Percentiles rank a stretch among this genome's conserved stretches.
Evolutionary conservation across 306 rosid genomes (phyloP).

Genomic region (Luffa acutangula): DNA sequence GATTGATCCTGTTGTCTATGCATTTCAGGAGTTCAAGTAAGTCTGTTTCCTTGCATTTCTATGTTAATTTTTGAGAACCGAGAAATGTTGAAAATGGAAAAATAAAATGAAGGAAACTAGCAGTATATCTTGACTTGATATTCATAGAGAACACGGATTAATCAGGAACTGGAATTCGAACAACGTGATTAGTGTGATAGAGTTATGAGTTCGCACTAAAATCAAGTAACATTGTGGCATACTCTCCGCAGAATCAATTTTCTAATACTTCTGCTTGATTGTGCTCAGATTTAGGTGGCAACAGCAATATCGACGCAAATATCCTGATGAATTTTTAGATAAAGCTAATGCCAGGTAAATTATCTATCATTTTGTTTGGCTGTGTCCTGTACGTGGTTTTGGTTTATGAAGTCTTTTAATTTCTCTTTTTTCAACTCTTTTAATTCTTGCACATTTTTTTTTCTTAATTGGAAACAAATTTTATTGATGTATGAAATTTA

Average conservation of each 20-base stretch:
- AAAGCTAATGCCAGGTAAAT: slow-evolving; percentile 72
- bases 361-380: background rate
- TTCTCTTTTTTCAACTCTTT: background rate
- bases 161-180: background rate
- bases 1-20: slow-evolving; percentile 77
- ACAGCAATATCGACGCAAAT: slow-evolving; percentile 68
- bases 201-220: background rate
- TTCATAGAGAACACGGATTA: background rate
- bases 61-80: slow-evolving; percentile 1
- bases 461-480: too few species aligned
- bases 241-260: background rate
- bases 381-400: background rate
- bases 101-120: background rate
- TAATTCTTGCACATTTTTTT: background rate
- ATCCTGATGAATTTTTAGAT: slow-evolving; percentile 81
- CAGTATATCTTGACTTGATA: background rate
- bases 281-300: slow-evolving; percentile 70
- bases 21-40: slow-evolving; percentile 87
- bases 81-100: background rate
- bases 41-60: background rate
- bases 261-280: background rate
- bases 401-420: background rate
- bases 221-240: background rate
- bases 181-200: background rate
- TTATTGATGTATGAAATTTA: too few species aligned